Percentiles rank a stretch among this genome's conserved stretches.
These are phyloP conservation scores for Acanthamoeba healyi DNA, from an alignment of 208 protist genomes.

Conservation along the genomic window DNA sequence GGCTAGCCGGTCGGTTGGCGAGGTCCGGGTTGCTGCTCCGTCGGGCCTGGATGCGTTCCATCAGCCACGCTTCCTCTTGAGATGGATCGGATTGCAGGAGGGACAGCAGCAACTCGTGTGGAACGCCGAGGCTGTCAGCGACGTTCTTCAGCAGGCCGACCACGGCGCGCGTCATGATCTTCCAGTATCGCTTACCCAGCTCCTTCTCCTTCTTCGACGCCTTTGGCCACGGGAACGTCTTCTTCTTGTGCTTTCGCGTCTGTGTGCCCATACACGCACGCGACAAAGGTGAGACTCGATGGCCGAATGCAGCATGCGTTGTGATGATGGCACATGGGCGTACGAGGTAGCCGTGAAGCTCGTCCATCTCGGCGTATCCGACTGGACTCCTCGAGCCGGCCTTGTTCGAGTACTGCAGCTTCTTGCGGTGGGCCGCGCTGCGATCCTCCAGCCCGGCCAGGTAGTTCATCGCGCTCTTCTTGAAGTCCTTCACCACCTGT, in stretches of 20 bases:
- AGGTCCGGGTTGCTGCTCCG: neutral
- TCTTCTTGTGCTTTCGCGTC: neutral
- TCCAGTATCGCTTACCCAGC: neutral
- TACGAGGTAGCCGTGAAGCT: constrained; percentile 53
- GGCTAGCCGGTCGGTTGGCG: neutral
- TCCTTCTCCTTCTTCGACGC: constrained; percentile 42
- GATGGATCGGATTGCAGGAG: constrained; percentile 1
- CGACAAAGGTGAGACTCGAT: neutral
- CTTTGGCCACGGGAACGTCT: constrained; percentile 53
- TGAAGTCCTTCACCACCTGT: neutral
- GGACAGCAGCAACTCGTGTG: constrained; percentile 2
- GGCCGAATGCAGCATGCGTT: too few relatives aligned
- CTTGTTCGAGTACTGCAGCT: constrained; percentile 11
- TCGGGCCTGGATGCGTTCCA: neutral
- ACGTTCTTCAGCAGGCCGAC: neutral
- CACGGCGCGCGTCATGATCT: neutral
- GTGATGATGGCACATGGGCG: neutral
- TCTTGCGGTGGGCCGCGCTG: neutral
- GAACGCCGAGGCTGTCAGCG: neutral
- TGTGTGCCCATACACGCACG: neutral
- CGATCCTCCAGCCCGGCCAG: neutral
- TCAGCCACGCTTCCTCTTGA: neutral
- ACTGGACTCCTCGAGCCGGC: neutral
- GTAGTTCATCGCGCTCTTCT: constrained; percentile 2
- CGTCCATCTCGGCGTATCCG: constrained; percentile 41